These are phyloP conservation scores for Saturnispora serradocipensis DNA, from an alignment of 805 yeast genomes.

Conservation along the genomic window DNA sequence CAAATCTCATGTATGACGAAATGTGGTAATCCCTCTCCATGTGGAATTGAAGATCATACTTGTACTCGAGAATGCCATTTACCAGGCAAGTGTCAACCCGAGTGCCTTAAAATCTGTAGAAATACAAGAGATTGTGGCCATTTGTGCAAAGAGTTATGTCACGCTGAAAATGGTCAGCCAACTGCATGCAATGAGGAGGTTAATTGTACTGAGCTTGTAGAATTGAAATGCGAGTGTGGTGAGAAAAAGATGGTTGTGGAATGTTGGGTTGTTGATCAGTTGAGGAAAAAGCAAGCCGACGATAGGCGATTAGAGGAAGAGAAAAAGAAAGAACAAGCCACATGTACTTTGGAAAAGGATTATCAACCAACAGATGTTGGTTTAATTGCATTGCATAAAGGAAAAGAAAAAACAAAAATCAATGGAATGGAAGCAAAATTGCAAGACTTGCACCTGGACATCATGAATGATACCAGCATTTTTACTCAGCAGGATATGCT, in stretches of 20 bases:
- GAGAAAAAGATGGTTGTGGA: constrained; percentile 35
- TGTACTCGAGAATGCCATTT: constrained; percentile 50
- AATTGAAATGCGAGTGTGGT: constrained; percentile 58
- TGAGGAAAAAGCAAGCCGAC: not conserved
- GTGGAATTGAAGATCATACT: constrained; percentile 36
- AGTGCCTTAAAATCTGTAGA: constrained; percentile 55
- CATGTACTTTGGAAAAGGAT: not conserved
- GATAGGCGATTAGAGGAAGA: not conserved
- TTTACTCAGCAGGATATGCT: not conserved
- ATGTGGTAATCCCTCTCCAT: constrained; percentile 43
- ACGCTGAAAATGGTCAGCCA: constrained; percentile 31
- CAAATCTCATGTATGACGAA: constrained; percentile 56
- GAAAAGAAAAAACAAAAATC: not conserved
- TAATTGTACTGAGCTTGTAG: constrained; percentile 44
- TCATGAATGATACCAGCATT: not conserved
- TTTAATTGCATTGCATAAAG: not conserved
- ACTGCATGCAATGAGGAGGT: constrained; percentile 40
- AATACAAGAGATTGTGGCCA: constrained; percentile 59
- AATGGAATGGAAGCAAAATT: not conserved
- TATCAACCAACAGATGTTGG: not conserved
- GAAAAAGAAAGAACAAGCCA: not conserved
- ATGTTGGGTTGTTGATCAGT: constrained; percentile 37
- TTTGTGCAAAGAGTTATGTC: constrained; percentile 55
- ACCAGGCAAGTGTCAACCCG: constrained; percentile 47
- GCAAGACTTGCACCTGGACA: not conserved